phyloP scores from a whole-genome alignment of 208 protist genomes.

The Wallacemonas collosoma region DNA sequence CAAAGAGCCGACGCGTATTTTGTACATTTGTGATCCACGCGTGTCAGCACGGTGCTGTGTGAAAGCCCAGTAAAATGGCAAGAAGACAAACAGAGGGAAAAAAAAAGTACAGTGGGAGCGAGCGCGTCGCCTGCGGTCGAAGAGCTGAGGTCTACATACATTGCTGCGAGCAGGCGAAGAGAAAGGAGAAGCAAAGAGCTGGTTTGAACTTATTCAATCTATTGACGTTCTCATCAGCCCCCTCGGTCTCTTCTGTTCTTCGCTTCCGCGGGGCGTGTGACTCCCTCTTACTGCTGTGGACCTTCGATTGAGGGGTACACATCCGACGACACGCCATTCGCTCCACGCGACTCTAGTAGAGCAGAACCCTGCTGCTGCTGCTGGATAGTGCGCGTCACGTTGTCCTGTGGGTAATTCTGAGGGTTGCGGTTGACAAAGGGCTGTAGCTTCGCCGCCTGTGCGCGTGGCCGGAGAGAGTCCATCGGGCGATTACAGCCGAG shows the following conservation, averaged over 20 bases:
- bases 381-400: conserved; percentile 67
- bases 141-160: no score
- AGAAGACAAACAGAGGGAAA: neutral
- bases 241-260: no score
- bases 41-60: no score
- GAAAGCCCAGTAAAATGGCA: neutral
- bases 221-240: no score
- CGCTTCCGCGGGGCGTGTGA: no score
- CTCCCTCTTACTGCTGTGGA: neutral
- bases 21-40: neutral
- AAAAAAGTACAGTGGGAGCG: no score
- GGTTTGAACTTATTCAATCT: no score
- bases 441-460: conserved; percentile 52
- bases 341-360: conserved; percentile 23
- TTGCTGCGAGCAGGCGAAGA: no score
- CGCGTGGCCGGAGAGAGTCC: conserved; percentile 77
- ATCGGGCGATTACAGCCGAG: conserved; percentile 86
- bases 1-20: conserved; percentile 8
- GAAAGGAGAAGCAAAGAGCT: no score
- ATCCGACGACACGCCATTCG: neutral
- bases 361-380: conserved; percentile 41
- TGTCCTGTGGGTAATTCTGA: conserved; percentile 72
- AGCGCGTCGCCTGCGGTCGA: no score
- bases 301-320: conserved; percentile 21
- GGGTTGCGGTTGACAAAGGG: conserved; percentile 80